Evolutionary conservation across 1,284 basidiomycete genomes (phyloP).

Genomic region (Malassezia sp.): DNA sequence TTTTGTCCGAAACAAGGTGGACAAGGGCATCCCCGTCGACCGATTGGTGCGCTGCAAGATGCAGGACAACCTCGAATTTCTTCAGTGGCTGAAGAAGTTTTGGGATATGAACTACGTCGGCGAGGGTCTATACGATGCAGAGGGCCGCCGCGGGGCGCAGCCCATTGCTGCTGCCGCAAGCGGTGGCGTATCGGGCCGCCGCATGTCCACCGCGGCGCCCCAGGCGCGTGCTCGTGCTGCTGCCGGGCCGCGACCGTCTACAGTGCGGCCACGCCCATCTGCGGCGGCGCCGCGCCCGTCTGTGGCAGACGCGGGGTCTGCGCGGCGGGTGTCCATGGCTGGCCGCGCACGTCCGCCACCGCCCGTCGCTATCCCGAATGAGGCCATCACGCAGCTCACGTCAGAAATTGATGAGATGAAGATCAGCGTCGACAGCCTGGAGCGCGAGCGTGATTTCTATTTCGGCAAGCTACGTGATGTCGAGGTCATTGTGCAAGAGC

Average conservation of each 20-base stretch:
- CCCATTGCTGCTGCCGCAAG: no score
- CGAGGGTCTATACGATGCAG: conserved; percentile 68
- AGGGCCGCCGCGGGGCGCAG: conserved; percentile 55
- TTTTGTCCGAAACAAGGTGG: conserved; percentile 59
- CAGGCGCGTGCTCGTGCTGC: conserved; percentile 8
- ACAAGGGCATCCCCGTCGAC: conserved; percentile 93
- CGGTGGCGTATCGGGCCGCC: no score
- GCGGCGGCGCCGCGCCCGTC: conserved; percentile 3
- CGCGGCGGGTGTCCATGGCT: conserved; percentile 12
- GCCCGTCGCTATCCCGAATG: conserved; percentile 31
- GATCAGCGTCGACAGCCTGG: conserved; percentile 64
- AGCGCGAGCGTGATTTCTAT: conserved; percentile 93
- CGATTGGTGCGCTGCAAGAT: conserved; percentile 94
- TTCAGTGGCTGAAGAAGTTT: conserved; percentile 92
- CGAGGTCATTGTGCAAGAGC: conserved; percentile 65
- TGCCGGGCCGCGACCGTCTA: neutral
- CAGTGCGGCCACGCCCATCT: conserved; percentile 3
- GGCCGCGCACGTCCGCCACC: neutral
- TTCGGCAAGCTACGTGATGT: conserved; percentile 78
- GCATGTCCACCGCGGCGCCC: conserved; percentile 7
- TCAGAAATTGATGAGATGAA: conserved; percentile 72
- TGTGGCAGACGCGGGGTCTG: neutral
- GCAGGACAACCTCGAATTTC: conserved; percentile 98
- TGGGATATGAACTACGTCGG: conserved; percentile 89
- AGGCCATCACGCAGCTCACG: conserved; percentile 56